Percentiles rank a stretch among this genome's conserved stretches.
Evolutionary conservation across 352 stramenopile species (phyloP).

Genomic region (Halophytophthora batemanensis): DNA sequence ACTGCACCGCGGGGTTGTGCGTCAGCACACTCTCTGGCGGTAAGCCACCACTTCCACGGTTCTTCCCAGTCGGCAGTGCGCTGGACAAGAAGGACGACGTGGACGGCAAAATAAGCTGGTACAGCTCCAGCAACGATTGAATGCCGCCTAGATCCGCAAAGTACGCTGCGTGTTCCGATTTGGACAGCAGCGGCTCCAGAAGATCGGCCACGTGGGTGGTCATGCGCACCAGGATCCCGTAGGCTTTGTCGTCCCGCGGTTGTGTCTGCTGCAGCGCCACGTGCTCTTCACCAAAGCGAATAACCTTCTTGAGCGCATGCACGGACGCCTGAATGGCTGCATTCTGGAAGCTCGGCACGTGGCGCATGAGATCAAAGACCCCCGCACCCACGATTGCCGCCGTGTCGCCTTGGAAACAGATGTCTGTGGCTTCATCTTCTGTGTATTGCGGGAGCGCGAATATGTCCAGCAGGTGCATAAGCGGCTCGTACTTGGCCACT

Average conservation of each 20-base stretch:
- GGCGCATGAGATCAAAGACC: conserved; percentile 96
- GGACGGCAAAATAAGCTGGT: conserved; percentile 83
- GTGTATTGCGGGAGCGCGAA: conserved; percentile 91
- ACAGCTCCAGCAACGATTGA: conserved; percentile 86
- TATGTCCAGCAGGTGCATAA: conserved; percentile 88
- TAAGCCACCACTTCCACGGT: conserved; percentile 3
- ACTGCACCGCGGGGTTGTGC: conserved; percentile 89
- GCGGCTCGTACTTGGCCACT: conserved; percentile 88
- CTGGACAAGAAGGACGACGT: conserved; percentile 78
- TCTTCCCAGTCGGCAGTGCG: conserved; percentile 25
- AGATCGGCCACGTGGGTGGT: conserved; percentile 88
- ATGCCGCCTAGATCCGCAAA: conserved; percentile 92
- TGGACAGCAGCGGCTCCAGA: conserved; percentile 93
- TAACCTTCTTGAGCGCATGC: conserved; percentile 88
- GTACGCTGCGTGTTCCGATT: conserved; percentile 88
- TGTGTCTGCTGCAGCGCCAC: conserved; percentile 10
- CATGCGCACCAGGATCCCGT: conserved; percentile 57
- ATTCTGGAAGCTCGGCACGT: conserved; percentile 88
- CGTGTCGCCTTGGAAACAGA: conserved; percentile 91
- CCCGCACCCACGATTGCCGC: conserved; percentile 91
- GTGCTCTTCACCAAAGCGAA: conserved; percentile 74
- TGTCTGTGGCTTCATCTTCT: conserved; percentile 68
- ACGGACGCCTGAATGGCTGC: conserved; percentile 87
- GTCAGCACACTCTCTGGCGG: conserved; percentile 22
- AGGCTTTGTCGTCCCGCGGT: conserved; percentile 19